These are phyloP conservation scores for Rosa multiflora DNA, from an alignment of 306 rosid species.

Conservation along the genomic window DNA sequence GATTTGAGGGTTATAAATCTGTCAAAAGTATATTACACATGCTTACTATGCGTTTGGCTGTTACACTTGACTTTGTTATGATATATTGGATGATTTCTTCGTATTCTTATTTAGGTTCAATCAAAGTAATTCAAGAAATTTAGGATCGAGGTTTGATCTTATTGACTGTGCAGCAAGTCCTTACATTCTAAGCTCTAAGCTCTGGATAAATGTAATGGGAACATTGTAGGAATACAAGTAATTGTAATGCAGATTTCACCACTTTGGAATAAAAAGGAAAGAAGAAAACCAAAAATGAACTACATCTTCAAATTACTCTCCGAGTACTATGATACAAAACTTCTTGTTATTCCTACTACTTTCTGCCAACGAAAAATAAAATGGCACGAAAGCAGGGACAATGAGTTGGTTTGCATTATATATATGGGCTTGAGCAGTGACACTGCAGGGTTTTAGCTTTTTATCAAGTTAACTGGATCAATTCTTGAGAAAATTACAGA, in stretches of 20 bases:
- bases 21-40: too few species aligned
- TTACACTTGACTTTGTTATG: too few species aligned
- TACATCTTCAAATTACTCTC: neutral
- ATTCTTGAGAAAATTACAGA: neutral
- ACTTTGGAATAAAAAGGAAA: neutral
- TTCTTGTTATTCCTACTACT: conserved; percentile 25
- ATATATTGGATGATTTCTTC: neutral
- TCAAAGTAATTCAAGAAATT: neutral
- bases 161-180: neutral
- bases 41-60: too few species aligned
- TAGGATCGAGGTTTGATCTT: neutral
- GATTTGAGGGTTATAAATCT: too few species aligned
- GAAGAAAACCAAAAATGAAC: neutral
- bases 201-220: neutral
- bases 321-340: conserved; percentile 38
- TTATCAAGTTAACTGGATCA: neutral
- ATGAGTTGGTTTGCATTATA: neutral
- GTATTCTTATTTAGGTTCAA: neutral
- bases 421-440: neutral
- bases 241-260: neutral
- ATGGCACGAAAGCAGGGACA: conserved; percentile 15
- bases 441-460: conserved; percentile 11
- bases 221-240: neutral
- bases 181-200: too few species aligned
- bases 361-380: conserved; percentile 44